Evolutionary conservation across 768 basidiomycete species (phyloP).

Genomic region (Auriscalpium microsporum): DNA sequence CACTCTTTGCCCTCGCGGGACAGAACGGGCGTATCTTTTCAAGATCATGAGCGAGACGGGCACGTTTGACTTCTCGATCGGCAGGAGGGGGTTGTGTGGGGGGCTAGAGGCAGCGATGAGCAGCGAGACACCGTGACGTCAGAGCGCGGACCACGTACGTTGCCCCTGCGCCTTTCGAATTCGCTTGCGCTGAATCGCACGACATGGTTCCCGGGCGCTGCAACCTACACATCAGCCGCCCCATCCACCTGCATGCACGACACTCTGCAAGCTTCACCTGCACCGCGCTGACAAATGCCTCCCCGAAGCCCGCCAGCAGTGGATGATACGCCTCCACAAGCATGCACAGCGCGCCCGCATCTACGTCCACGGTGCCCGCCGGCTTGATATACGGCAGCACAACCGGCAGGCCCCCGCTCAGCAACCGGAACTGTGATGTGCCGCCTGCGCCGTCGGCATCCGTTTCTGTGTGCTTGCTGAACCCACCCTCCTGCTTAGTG

Average conservation of each 20-base stretch:
- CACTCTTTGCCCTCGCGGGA: too few species aligned
- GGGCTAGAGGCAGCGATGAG: conserved; percentile 45
- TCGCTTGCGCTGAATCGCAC: conserved; percentile 55
- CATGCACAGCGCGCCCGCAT: conserved; percentile 48
- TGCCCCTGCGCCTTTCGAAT: conserved; percentile 38
- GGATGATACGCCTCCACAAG: conserved; percentile 79
- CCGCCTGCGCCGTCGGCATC: conserved; percentile 38
- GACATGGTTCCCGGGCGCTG: conserved; percentile 67
- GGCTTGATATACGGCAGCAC: conserved; percentile 76
- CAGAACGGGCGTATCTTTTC: conserved; percentile 70
- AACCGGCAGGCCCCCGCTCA: conserved; percentile 79
- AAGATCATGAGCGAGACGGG: conserved; percentile 89
- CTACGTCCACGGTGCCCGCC: conserved; percentile 49
- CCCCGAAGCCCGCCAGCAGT: conserved; percentile 51
- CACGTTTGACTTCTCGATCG: conserved; percentile 89
- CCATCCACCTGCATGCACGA: too few species aligned
- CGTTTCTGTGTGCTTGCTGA: background rate
- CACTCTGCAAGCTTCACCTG: conserved; percentile 47
- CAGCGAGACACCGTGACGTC: background rate
- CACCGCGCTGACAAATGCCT: conserved; percentile 48
- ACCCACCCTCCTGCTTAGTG: conserved; percentile 72
- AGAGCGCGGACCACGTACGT: conserved; percentile 37
- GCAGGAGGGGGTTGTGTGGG: conserved; percentile 74
- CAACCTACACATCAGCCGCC: background rate
- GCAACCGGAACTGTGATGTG: conserved; percentile 61